A percentile compares a stretch with the other conserved stretches of the same genome.
phyloP scores from a whole-genome alignment of 805 yeast species.

The Diddensiella santjacobensis region DNA sequence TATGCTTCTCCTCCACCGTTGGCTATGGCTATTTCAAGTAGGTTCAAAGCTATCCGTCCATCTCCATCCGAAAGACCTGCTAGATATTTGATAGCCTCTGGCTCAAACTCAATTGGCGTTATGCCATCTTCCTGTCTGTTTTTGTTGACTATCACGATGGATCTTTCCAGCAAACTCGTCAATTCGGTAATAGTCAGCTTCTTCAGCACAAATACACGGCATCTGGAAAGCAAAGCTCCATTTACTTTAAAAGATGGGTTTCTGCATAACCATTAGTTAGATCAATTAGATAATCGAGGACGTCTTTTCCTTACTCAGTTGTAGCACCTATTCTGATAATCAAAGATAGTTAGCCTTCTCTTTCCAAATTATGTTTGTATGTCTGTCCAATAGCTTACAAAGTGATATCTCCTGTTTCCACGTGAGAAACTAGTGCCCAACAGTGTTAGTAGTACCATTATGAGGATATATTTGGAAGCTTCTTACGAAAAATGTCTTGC shows the following conservation, averaged over 20 bases:
- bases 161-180: slow-evolving; percentile 50
- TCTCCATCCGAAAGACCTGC: slow-evolving; percentile 82
- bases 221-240: slow-evolving; percentile 78
- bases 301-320: slow-evolving; percentile 49
- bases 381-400: slow-evolving; percentile 36
- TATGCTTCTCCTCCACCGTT: slow-evolving; percentile 19
- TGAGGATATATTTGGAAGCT: too few species aligned
- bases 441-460: slow-evolving; percentile 7
- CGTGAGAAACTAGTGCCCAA: slow-evolving; percentile 60
- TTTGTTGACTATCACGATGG: slow-evolving; percentile 55
- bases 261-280: too few species aligned
- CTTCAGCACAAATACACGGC: slow-evolving; percentile 70
- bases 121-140: slow-evolving; percentile 50
- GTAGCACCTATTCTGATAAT: slow-evolving; percentile 75
- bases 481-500: slow-evolving; percentile 68
- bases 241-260: slow-evolving; percentile 83
- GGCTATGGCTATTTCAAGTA: slow-evolving; percentile 55
- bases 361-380: not conserved
- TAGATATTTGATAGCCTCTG: slow-evolving; percentile 60
- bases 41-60: slow-evolving; percentile 76
- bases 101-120: slow-evolving; percentile 49
- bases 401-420: slow-evolving; percentile 77
- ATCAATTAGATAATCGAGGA: too few species aligned
- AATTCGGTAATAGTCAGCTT: slow-evolving; percentile 51
- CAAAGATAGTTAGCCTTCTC: not conserved